Evolutionary conservation across 192 early-diverging fungal genomes (phyloP).

Genomic region (Coemansia asiatica): DNA sequence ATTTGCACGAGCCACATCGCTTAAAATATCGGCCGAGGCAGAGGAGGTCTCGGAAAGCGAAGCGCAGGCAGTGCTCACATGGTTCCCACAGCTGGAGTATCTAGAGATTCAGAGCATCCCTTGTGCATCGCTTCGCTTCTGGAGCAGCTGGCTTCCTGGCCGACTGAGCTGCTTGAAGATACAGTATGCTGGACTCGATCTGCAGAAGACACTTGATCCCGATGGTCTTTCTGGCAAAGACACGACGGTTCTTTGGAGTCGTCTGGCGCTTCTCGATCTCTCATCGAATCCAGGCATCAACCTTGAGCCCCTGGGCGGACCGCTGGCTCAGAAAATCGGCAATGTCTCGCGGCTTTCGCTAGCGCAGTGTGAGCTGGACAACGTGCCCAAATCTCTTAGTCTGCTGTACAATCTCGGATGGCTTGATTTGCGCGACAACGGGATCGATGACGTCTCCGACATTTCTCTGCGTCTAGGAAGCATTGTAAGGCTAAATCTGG

Average conservation of each 20-base stretch:
- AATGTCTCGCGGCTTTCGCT: constrained; percentile 39
- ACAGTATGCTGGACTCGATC: constrained; percentile 37
- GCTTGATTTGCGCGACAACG: constrained; percentile 43
- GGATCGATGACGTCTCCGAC: constrained; percentile 27
- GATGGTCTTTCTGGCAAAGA: neutral
- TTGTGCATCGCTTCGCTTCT: constrained; percentile 35
- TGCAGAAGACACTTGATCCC: constrained; percentile 16
- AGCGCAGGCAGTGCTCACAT: constrained; percentile 47
- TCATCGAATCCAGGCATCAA: constrained; percentile 36
- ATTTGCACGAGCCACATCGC: constrained; percentile 46
- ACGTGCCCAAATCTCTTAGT: constrained; percentile 30
- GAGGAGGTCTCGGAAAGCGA: constrained; percentile 44
- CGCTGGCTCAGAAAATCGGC: constrained; percentile 20
- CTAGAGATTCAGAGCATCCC: constrained; percentile 48
- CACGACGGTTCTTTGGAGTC: constrained; percentile 18
- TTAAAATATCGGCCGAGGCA: constrained; percentile 45
- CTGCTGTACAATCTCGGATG: constrained; percentile 31
- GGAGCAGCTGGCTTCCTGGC: constrained; percentile 32
- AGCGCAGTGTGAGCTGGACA: constrained; percentile 38
- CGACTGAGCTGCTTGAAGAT: constrained; percentile 25
- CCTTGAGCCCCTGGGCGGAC: constrained; percentile 19
- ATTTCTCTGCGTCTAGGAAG: constrained; percentile 37
- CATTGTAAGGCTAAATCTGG: constrained; percentile 32
- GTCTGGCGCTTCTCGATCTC: constrained; percentile 40
- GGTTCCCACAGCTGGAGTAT: constrained; percentile 52